These are phyloP conservation scores for Silene conica DNA, from an alignment of 148 eudicot genomes.

Conservation along the genomic window DNA sequence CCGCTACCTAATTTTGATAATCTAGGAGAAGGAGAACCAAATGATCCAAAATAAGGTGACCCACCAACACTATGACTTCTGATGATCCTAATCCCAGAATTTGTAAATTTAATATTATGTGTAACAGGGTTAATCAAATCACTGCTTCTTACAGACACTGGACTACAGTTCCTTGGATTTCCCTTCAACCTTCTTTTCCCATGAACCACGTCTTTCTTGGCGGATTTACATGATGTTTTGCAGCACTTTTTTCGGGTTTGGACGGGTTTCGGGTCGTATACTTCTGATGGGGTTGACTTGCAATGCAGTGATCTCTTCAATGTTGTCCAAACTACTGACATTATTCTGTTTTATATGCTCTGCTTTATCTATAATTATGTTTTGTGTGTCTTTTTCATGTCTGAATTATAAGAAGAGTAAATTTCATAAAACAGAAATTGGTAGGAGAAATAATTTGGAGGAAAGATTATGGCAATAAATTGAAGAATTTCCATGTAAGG, in stretches of 20 bases:
- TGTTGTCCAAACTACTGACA: conserved; percentile 33
- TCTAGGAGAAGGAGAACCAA: conserved; percentile 22
- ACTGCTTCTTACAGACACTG: conserved; percentile 50
- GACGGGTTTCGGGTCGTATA: conserved; percentile 27
- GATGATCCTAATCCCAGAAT: conserved; percentile 40
- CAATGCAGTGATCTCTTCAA: conserved; percentile 36
- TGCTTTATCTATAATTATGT: background rate
- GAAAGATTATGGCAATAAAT: conserved; percentile 8
- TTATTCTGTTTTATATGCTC: background rate
- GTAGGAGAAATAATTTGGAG: background rate
- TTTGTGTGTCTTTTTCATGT: conserved; percentile 4
- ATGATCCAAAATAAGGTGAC: conserved; percentile 28
- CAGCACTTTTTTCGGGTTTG: conserved; percentile 15
- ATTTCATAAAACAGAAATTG: background rate
- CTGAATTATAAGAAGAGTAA: background rate
- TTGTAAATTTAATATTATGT: conserved; percentile 41
- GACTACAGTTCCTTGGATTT: conserved; percentile 37
- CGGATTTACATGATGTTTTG: conserved; percentile 19
- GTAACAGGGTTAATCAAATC: conserved; percentile 57
- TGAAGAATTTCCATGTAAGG: conserved; percentile 9
- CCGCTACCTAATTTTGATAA: background rate
- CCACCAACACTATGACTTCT: conserved; percentile 21
- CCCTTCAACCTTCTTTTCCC: conserved; percentile 43
- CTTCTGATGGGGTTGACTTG: conserved; percentile 30
- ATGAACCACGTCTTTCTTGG: conserved; percentile 40